A percentile compares a stretch with the other conserved stretches of the same genome.
Evolutionary conservation across 768 basidiomycete genomes (phyloP).

Genomic region (Boletus reticuloceps): DNA sequence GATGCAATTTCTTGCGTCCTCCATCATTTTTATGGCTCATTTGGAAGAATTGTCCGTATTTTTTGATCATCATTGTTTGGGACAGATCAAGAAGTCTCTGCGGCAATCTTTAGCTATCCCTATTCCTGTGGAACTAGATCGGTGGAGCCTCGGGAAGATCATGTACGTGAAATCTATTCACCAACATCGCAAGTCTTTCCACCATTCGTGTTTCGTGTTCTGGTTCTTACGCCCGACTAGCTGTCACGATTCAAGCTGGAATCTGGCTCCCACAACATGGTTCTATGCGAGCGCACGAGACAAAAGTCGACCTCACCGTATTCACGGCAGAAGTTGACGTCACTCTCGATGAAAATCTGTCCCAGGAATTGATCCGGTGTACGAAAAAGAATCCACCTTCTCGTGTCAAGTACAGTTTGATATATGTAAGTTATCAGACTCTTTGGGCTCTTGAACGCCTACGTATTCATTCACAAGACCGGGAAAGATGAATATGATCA

Average conservation of each 20-base stretch:
- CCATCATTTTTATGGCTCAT: conserved; percentile 86
- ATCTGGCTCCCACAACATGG: neutral
- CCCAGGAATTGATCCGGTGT: neutral
- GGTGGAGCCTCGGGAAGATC: conserved; percentile 50
- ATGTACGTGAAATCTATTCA: conserved; percentile 56
- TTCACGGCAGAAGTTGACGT: neutral
- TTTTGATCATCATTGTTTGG: conserved; percentile 70
- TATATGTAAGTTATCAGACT: neutral
- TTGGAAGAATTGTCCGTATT: conserved; percentile 72
- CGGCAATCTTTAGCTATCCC: conserved; percentile 45
- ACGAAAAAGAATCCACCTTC: neutral
- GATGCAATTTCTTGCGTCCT: conserved; percentile 86
- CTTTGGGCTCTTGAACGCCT: neutral
- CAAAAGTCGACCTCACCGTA: neutral
- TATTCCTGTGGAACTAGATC: conserved; percentile 53
- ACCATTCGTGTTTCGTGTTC: neutral
- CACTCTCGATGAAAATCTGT: neutral
- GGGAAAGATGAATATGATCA: neutral
- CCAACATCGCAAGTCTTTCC: neutral
- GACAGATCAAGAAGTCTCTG: conserved; percentile 58
- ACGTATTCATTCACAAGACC: neutral
- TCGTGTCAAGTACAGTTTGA: neutral
- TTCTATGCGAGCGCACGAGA: neutral
- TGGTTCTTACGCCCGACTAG: neutral
- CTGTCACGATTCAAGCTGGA: neutral